Evolutionary conservation across 2,329 filamentous ascomycete species (phyloP), one percentile per base, ranked within the genome.

Genomic region (Epichloe amarillans): DNA sequence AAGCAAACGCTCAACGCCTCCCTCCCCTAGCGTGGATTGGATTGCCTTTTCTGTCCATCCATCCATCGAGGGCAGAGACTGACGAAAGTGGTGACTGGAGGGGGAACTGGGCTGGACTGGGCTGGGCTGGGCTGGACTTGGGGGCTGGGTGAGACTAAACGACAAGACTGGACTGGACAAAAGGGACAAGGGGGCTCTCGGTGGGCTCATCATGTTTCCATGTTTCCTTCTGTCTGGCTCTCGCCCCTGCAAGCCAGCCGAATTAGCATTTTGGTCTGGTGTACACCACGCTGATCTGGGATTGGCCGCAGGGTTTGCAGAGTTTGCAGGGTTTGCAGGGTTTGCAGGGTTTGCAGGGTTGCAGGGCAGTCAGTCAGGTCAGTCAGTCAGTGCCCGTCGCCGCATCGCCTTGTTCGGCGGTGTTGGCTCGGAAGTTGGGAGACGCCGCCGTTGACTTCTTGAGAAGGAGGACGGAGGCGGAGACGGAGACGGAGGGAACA

Each of bases 271-370:
- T 37, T 15, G 36, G 36, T 37, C 21, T 21, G 21, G 36, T 15
- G 11, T 26, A n/a, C n/a, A n/a, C n/a, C n/a, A n/a, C n/a, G n/a
- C 53, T 51, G 46, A 50, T 54, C 50, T 52, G 52, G 53, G 26
- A 51, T 50, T 52, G 54, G 53, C 38, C 46, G 37, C 44, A 53
- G 51, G 26, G 26, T 30, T 30, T 10, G 2, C 26, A 30, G 23
- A 8, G 23, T 26, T 7, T 10, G 26, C 8, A 30, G 26, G 26
- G 26, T 7, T 26, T 8, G 26, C 26, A 30, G 8, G 26, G 26
- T 2, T 2, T 30, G 26, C 8, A 30, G 26, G 8, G 1, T 17
- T 26, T 8, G 26, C 26, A 30, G 8, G 26, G 26, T 1, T 30
- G 26, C 8, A 30, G 26, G 8, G 26, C 44, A 53, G 51, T 19